Conservation (phyloP, 148 eudicot genomes). For the Pharnaceum exiguum region DNA sequence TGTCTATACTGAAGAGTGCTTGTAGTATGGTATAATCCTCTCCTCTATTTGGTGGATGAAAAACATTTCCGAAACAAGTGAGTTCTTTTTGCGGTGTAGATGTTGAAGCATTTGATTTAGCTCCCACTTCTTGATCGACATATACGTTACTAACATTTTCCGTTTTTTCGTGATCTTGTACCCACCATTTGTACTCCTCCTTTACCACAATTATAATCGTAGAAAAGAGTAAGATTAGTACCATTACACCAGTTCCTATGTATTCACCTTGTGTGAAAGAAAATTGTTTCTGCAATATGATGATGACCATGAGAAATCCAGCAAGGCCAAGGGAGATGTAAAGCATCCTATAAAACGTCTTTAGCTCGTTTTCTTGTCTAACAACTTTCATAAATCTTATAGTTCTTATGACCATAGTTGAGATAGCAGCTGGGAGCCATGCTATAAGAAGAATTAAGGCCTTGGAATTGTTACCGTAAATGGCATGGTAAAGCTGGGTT, state of each 20-base stretch:
- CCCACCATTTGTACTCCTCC: too few species aligned
- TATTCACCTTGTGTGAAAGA: too few species aligned
- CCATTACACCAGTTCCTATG: too few species aligned
- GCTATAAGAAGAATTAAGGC: conserved; percentile 26
- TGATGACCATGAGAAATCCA: too few species aligned
- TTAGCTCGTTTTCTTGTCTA: conserved; percentile 28
- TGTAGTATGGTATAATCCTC: conserved; percentile 48
- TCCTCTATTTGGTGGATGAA: conserved; percentile 36
- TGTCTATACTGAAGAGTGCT: conserved; percentile 42
- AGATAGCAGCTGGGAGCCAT: conserved; percentile 34
- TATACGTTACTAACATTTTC: too few species aligned
- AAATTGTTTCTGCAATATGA: too few species aligned
- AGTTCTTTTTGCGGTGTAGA: neutral
- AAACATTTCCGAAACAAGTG: conserved; percentile 21
- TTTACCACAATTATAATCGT: too few species aligned
- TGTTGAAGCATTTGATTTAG: too few species aligned
- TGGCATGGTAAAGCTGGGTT: conserved; percentile 34
- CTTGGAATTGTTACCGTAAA: conserved; percentile 29
- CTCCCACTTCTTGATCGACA: too few species aligned
- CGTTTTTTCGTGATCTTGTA: too few species aligned
- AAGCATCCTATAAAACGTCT: conserved; percentile 30
- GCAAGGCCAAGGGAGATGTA: conserved; percentile 22
- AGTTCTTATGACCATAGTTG: conserved; percentile 15
- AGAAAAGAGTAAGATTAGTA: too few species aligned
- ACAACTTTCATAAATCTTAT: conserved; percentile 20